phyloP scores from a whole-genome alignment of 2,329 filamentous ascomycete species.

The Xylariaceae sp. region DNA sequence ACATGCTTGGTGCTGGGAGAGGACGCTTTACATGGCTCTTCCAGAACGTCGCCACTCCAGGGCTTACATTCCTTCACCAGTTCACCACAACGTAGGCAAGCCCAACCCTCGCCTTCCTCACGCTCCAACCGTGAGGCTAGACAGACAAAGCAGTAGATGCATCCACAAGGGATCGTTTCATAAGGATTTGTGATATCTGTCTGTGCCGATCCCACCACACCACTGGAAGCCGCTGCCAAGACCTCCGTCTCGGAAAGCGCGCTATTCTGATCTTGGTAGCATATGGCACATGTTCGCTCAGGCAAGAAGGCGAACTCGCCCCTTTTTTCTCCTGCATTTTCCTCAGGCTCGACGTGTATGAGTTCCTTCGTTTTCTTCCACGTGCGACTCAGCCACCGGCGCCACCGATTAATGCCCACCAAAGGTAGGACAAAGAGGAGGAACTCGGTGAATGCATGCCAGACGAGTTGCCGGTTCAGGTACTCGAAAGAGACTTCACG shows the following conservation, averaged over 20 bases:
- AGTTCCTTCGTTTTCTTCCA: constrained; percentile 81
- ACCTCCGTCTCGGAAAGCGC: constrained; percentile 77
- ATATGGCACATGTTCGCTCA: constrained; percentile 94
- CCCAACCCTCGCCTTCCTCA: constrained; percentile 94
- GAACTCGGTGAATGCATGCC: constrained; percentile 99
- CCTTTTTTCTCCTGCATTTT: constrained; percentile 59
- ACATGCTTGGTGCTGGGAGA: constrained; percentile 61
- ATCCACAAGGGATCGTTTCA: constrained; percentile 86
- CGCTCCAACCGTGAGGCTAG: constrained; percentile 87
- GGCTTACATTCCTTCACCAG: constrained; percentile 84
- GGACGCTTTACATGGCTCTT: constrained; percentile 52
- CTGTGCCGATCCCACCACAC: constrained; percentile 84
- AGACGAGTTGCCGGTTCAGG: constrained; percentile 94
- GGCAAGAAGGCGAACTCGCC: constrained; percentile 87
- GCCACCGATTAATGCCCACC: constrained; percentile 93
- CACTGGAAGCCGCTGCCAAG: constrained; percentile 73
- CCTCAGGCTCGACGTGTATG: constrained; percentile 56
- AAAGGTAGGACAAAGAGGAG: constrained; percentile 95
- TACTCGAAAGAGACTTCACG: constrained; percentile 97
- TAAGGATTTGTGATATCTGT: constrained; percentile 98
- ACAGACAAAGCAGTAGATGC: constrained; percentile 96
- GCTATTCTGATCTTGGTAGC: constrained; percentile 91
- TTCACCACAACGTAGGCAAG: constrained; percentile 87
- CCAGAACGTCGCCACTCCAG: constrained; percentile 89
- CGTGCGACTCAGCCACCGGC: constrained; percentile 83